These are phyloP conservation scores for Trichocomaceae sp. DNA, from an alignment of 2,329 filamentous ascomycete genomes.

Conservation along the genomic window DNA sequence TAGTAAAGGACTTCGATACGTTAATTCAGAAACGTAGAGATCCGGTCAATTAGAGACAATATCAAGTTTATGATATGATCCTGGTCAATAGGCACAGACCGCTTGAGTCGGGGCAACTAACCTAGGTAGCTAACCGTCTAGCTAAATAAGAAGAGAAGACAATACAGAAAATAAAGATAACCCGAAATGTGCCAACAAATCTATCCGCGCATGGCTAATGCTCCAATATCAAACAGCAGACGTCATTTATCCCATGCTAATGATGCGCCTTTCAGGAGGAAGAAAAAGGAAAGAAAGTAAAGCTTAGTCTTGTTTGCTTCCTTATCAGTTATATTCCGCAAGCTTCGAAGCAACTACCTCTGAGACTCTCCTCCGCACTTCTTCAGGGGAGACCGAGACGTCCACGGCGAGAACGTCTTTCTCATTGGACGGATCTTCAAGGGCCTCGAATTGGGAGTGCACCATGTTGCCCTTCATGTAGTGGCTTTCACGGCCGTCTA, in stretches of 20 bases:
- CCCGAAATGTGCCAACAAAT: neutral
- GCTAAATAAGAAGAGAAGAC: neutral
- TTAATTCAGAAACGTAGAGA: neutral
- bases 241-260: neutral
- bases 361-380: conserved; percentile 57
- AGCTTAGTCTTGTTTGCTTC: neutral
- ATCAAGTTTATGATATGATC: neutral
- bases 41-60: neutral
- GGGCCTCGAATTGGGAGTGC: conserved; percentile 75
- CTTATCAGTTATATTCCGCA: conserved; percentile 34
- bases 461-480: conserved; percentile 98
- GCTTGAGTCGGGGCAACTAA: neutral
- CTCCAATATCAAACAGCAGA: conserved; percentile 1
- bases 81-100: neutral
- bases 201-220: neutral
- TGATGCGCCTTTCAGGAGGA: neutral
- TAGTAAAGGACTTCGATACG: neutral
- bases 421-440: conserved; percentile 78
- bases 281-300: neutral
- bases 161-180: neutral
- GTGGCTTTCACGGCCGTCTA: conserved; percentile 68
- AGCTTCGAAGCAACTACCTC: conserved; percentile 52
- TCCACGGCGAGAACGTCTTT: conserved; percentile 66
- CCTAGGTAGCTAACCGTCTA: neutral
- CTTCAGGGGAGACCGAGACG: conserved; percentile 45